Percentiles rank a stretch among this genome's conserved stretches.
phyloP scores from a whole-genome alignment of 768 basidiomycete species.

The Multifurca ochricompacta region DNA sequence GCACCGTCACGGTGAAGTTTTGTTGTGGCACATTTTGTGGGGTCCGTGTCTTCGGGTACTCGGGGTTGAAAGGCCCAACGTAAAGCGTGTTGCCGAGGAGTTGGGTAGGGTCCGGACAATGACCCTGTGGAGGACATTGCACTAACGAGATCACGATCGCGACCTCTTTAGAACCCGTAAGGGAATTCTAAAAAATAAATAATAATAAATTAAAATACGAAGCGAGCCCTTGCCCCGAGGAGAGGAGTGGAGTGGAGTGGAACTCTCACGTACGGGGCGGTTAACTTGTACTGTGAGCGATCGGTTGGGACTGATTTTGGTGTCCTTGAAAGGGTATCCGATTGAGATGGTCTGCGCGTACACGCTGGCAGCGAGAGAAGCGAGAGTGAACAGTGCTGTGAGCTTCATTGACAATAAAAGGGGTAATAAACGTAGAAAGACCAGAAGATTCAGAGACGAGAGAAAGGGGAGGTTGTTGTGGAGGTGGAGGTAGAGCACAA shows the following conservation, averaged over 20 bases:
- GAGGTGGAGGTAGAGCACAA: no score
- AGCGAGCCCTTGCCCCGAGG: no score
- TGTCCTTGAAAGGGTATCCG: constrained; percentile 24
- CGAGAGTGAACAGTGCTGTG: constrained; percentile 17
- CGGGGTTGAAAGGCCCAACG: constrained; percentile 26
- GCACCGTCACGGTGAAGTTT: constrained; percentile 27
- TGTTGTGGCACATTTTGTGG: constrained; percentile 22
- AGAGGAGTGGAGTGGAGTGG: background rate
- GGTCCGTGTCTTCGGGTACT: constrained; percentile 16
- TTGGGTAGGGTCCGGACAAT: constrained; percentile 21
- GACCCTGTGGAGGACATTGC: constrained; percentile 21
- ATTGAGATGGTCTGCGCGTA: constrained; percentile 30
- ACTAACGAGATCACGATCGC: constrained; percentile 29
- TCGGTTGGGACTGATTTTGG: constrained; percentile 24
- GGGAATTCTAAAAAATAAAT: constrained; percentile 25
- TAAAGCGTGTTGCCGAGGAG: constrained; percentile 28
- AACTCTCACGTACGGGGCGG: constrained; percentile 26
- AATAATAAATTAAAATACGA: no score
- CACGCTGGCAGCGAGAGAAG: constrained; percentile 21
- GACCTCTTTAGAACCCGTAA: constrained; percentile 29
- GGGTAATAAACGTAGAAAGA: background rate
- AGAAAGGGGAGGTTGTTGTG: background rate
- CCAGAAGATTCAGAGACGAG: constrained; percentile 26
- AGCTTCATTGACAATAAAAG: constrained; percentile 16
- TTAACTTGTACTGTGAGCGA: constrained; percentile 31